A percentile compares a stretch with the other conserved stretches of the same genome.
phyloP scores from a whole-genome alignment of 768 basidiomycete species.

The Suillus paluster region DNA sequence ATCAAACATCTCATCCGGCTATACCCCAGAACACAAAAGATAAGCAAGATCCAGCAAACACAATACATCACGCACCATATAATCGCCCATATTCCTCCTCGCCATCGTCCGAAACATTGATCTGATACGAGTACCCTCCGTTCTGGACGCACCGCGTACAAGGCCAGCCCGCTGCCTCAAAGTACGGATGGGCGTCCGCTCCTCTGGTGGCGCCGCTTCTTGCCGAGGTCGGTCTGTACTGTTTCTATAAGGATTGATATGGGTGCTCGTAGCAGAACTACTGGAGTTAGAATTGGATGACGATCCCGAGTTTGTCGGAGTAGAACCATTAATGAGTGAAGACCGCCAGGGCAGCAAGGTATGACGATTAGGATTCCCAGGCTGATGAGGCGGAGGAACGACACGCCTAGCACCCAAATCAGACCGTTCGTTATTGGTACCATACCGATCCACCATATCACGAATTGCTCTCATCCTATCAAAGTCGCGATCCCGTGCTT shows the following conservation, averaged over 20 bases:
- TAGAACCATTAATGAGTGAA: background rate
- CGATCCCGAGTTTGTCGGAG: background rate
- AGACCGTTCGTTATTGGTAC: constrained; percentile 1
- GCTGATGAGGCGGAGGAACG: background rate
- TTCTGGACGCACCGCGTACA: background rate
- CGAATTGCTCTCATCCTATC: constrained; percentile 3
- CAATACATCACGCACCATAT: constrained; percentile 45
- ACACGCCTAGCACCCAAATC: background rate
- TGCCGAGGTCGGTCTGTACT: background rate
- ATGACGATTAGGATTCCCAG: background rate
- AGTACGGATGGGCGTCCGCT: constrained; percentile 6
- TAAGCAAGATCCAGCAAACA: constrained; percentile 11
- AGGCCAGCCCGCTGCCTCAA: constrained; percentile 9
- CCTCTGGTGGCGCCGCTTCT: constrained; percentile 3
- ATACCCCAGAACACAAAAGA: constrained; percentile 10
- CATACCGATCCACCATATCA: constrained; percentile 4
- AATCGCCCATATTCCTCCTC: constrained; percentile 44
- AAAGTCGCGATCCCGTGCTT: background rate
- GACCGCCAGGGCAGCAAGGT: constrained; percentile 6
- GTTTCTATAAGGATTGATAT: background rate
- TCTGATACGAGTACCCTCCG: constrained; percentile 2
- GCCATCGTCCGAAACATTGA: constrained; percentile 15
- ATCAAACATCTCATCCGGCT: constrained; percentile 82
- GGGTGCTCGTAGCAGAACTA: background rate
- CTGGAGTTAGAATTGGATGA: background rate